These are phyloP conservation scores for Neurospora sp. DNA, from an alignment of 495 filamentous ascomycete species.

Conservation along the genomic window DNA sequence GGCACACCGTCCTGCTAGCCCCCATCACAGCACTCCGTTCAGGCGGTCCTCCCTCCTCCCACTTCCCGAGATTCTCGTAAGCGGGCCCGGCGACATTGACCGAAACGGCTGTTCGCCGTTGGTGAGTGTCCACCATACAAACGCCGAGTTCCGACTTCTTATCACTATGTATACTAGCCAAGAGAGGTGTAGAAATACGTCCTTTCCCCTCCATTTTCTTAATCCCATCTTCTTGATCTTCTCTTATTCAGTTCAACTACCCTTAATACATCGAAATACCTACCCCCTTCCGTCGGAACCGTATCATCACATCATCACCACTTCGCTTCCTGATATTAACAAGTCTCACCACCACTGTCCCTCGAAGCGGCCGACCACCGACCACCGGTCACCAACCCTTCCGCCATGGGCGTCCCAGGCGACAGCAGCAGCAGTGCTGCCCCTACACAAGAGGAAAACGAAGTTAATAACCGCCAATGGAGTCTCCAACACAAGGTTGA, in stretches of 20 bases:
- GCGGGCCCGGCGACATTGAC: neutral
- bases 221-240: neutral
- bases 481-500: conserved; percentile 36
- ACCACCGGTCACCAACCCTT: neutral
- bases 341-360: neutral
- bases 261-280: neutral
- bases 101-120: neutral
- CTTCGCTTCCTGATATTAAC: neutral
- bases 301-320: neutral
- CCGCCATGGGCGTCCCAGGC: conserved; percentile 12
- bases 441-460: neutral
- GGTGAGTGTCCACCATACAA: neutral
- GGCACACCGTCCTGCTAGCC: neutral
- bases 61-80: neutral
- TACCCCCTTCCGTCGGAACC: neutral
- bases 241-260: neutral
- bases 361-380: neutral
- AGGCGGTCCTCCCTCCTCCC: neutral
- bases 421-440: conserved; percentile 1
- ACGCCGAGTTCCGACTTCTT: neutral
- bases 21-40: neutral
- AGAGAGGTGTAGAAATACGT: neutral
- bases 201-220: neutral
- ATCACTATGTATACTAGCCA: neutral
- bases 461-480: conserved; percentile 17